Conservation (phyloP, 2,329 filamentous ascomycete genomes). For the Alternaria sp. region DNA sequence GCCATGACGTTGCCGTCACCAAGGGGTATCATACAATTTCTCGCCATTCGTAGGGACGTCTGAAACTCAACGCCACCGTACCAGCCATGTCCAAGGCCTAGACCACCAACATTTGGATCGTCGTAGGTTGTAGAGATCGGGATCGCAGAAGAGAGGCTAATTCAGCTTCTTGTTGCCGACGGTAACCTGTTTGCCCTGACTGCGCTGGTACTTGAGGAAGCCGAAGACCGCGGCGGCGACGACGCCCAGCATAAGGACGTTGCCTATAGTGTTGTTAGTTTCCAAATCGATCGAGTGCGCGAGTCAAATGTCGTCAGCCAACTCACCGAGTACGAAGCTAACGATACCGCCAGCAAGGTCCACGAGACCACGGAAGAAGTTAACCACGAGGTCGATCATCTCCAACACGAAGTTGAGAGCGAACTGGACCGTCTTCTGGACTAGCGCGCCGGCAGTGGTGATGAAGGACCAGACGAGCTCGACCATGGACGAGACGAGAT, state of each 20-base stretch:
- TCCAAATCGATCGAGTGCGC: neutral
- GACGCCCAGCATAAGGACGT: conserved; percentile 44
- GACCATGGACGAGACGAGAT: conserved; percentile 41
- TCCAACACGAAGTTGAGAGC: conserved; percentile 34
- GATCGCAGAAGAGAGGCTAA: conserved; percentile 13
- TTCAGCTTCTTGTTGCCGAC: conserved; percentile 49
- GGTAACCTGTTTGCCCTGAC: conserved; percentile 43
- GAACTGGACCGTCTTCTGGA: conserved; percentile 39
- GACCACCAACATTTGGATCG: neutral
- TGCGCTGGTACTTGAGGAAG: conserved; percentile 47
- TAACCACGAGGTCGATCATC: conserved; percentile 37
- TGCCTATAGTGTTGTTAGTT: conserved; percentile 33
- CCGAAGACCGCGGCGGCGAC: conserved; percentile 40
- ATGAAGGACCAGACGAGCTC: conserved; percentile 47
- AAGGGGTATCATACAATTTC: conserved; percentile 8
- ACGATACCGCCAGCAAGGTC: conserved; percentile 45
- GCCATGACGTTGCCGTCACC: neutral
- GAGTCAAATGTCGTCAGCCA: neutral
- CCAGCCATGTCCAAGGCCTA: neutral
- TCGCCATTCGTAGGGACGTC: neutral
- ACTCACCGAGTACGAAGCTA: conserved; percentile 42
- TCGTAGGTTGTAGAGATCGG: neutral
- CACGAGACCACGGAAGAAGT: conserved; percentile 43
- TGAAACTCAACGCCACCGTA: neutral
- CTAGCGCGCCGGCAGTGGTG: conserved; percentile 41